These are phyloP conservation scores for Cladophialophora psammophila DNA, from an alignment of 2,329 filamentous ascomycete genomes.

Conservation along the genomic window DNA sequence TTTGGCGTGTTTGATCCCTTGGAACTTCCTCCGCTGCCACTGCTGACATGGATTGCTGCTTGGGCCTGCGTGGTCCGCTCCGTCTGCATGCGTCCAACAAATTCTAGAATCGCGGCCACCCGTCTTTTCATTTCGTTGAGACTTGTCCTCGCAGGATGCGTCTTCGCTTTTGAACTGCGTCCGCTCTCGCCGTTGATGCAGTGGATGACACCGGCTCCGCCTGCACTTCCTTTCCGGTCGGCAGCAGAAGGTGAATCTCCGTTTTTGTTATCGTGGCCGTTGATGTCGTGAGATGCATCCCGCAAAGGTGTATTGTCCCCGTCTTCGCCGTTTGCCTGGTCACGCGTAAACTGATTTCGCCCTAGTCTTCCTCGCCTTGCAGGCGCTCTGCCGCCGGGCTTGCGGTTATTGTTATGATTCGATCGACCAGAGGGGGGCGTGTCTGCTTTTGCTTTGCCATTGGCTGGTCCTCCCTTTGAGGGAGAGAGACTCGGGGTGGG, in stretches of 20 bases:
- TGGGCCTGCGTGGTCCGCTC: constrained; percentile 73
- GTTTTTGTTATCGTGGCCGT: constrained; percentile 22
- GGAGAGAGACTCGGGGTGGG: constrained; percentile 68
- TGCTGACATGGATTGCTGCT: constrained; percentile 31
- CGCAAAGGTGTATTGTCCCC: constrained; percentile 44
- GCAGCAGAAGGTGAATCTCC: constrained; percentile 48
- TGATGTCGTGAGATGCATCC: constrained; percentile 41
- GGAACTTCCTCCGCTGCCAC: constrained; percentile 45
- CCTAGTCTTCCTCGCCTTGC: constrained; percentile 73
- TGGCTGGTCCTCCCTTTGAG: constrained; percentile 51
- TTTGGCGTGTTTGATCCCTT: constrained; percentile 42
- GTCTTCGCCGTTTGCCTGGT: constrained; percentile 67
- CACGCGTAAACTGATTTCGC: constrained; percentile 83
- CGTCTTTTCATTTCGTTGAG: constrained; percentile 89
- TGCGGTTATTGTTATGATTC: constrained; percentile 66
- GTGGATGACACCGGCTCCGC: constrained; percentile 43
- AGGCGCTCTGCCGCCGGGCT: constrained; percentile 64
- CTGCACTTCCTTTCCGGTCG: constrained; percentile 11
- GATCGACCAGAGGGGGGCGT: constrained; percentile 49
- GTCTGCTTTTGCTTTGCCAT: constrained; percentile 53
- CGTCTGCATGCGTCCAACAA: constrained; percentile 86
- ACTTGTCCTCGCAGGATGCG: constrained; percentile 68
- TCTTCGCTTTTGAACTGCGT: constrained; percentile 67
- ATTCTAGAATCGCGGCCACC: constrained; percentile 84
- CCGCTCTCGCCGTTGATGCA: constrained; percentile 65